phyloP scores from a whole-genome alignment of 495 filamentous ascomycete genomes.

The Neurospora sp. region DNA sequence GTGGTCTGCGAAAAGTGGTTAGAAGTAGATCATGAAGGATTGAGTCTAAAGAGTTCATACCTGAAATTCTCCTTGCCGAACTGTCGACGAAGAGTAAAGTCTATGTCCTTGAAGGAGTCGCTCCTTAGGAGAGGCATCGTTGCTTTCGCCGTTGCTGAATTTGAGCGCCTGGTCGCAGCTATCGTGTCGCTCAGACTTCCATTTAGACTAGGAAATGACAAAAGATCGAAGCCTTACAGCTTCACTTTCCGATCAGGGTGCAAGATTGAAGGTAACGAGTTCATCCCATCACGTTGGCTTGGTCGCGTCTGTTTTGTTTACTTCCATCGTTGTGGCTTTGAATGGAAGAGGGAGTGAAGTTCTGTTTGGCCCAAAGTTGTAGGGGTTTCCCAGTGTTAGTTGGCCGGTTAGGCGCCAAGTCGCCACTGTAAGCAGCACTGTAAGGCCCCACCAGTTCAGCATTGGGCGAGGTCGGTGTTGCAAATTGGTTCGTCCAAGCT shows the following conservation, averaged over 20 bases:
- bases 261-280: not conserved
- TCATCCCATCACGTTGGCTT: not conserved
- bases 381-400: not conserved
- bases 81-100: slow-evolving; percentile 73
- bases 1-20: slow-evolving; percentile 42
- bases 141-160: not conserved
- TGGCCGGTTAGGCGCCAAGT: not conserved
- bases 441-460: not conserved
- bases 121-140: slow-evolving; percentile 32
- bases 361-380: not conserved
- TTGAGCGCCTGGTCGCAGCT: not conserved
- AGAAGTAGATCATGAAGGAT: not conserved
- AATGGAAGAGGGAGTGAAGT: not conserved
- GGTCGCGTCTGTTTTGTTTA: not conserved
- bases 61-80: slow-evolving; percentile 70
- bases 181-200: not conserved
- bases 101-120: slow-evolving; percentile 54
- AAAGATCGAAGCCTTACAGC: not conserved
- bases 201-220: not conserved
- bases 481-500: not conserved
- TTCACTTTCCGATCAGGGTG: not conserved
- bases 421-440: not conserved
- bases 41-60: slow-evolving; percentile 29
- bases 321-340: not conserved
- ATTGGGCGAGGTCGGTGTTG: not conserved